phyloP scores from a whole-genome alignment of 768 basidiomycete genomes.

The Inosperma sp. region DNA sequence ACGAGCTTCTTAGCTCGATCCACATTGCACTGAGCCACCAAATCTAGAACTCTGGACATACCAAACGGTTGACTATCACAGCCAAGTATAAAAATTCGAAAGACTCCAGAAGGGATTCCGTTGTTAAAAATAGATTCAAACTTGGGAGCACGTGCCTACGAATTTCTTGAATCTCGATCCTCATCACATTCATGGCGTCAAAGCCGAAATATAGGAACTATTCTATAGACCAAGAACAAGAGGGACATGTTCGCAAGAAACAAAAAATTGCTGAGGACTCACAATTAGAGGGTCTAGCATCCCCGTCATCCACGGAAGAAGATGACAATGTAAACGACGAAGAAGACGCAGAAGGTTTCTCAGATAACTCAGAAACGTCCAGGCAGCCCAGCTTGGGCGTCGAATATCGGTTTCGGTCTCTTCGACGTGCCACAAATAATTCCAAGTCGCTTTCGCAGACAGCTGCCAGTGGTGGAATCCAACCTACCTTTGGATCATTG shows the following conservation, averaged over 20 bases:
- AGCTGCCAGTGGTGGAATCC: constrained; percentile 13
- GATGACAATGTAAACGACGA: constrained; percentile 20
- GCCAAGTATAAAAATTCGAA: too few relatives aligned
- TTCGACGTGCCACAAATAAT: constrained; percentile 6
- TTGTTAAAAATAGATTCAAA: too few relatives aligned
- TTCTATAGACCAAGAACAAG: constrained; percentile 40
- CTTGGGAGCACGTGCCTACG: too few relatives aligned
- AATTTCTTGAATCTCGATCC: too few relatives aligned
- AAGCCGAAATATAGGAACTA: constrained; percentile 5
- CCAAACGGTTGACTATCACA: too few relatives aligned
- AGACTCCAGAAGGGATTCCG: too few relatives aligned
- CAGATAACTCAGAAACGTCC: constrained; percentile 14
- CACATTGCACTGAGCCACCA: too few relatives aligned
- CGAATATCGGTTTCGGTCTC: constrained; percentile 19
- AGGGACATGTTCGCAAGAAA: constrained; percentile 39
- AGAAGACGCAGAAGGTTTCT: constrained; percentile 10
- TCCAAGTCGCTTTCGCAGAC: not conserved
- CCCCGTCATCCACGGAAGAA: constrained; percentile 7
- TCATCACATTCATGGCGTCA: constrained; percentile 9
- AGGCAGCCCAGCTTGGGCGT: constrained; percentile 9
- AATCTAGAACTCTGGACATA: too few relatives aligned
- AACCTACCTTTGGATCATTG: constrained; percentile 48
- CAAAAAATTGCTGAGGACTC: constrained; percentile 25
- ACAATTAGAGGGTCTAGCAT: not conserved
- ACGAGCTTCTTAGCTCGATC: too few relatives aligned